These are phyloP conservation scores for Sporothrix protearum DNA, from an alignment of 2,329 filamentous ascomycete species.

Conservation along the genomic window DNA sequence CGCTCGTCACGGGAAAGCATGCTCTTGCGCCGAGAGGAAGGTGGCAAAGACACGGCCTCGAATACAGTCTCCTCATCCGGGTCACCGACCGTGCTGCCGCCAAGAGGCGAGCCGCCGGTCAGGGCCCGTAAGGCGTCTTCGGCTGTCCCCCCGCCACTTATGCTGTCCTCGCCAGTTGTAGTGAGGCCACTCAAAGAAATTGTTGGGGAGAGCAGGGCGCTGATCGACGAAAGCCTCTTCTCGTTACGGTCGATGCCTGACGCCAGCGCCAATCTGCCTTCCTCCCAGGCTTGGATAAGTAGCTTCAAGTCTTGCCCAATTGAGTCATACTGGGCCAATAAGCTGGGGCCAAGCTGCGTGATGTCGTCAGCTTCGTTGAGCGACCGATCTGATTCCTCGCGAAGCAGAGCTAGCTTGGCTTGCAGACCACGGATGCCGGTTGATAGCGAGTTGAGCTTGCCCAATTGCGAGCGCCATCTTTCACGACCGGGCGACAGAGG, in stretches of 20 bases:
- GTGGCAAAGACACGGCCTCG: conserved; percentile 78
- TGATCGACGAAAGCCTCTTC: conserved; percentile 62
- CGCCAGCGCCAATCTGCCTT: conserved; percentile 77
- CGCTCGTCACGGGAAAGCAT: conserved; percentile 80
- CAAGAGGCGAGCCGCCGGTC: conserved; percentile 56
- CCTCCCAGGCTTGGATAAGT: conserved; percentile 80
- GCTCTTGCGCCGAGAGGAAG: conserved; percentile 57
- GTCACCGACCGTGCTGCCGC: conserved; percentile 41
- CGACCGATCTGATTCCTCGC: conserved; percentile 80
- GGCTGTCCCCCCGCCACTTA: conserved; percentile 33
- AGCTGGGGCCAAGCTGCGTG: conserved; percentile 69
- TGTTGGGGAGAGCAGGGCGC: conserved; percentile 55
- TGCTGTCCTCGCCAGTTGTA: conserved; percentile 50
- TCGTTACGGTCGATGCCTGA: conserved; percentile 79
- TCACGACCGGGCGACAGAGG: conserved; percentile 72
- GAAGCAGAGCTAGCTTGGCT: conserved; percentile 86
- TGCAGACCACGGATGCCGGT: conserved; percentile 88
- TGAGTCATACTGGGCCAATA: conserved; percentile 90
- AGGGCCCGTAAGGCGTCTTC: conserved; percentile 69
- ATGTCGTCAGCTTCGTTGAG: conserved; percentile 71
- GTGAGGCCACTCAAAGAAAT: conserved; percentile 66
- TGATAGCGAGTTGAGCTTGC: conserved; percentile 82
- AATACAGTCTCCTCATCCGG: conserved; percentile 76
- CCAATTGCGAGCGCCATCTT: conserved; percentile 78
- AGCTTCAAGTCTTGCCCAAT: conserved; percentile 83